These are phyloP conservation scores for Aspergillus carbonarius DNA, from an alignment of 2,329 filamentous ascomycete genomes.

Conservation along the genomic window DNA sequence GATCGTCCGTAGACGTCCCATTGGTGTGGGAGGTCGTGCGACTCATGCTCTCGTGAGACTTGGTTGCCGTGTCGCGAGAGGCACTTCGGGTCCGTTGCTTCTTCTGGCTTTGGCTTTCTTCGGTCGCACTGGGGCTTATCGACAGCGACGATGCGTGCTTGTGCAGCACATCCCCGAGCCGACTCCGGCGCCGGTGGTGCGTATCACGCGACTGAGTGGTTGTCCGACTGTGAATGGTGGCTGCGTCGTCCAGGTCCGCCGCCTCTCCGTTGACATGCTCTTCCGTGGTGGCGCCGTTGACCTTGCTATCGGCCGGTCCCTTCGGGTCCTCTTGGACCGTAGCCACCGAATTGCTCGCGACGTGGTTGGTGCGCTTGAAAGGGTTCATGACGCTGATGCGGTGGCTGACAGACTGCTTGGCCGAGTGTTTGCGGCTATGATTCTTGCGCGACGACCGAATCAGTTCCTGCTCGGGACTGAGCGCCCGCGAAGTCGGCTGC, in stretches of 20 bases:
- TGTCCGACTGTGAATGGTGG: conserved; percentile 38
- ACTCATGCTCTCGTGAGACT: conserved; percentile 32
- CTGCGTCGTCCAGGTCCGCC: conserved; percentile 35
- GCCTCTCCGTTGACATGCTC: conserved; percentile 14
- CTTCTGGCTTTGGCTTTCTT: conserved; percentile 27
- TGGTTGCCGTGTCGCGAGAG: conserved; percentile 27
- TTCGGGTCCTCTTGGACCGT: conserved; percentile 32
- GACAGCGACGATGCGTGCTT: conserved; percentile 37
- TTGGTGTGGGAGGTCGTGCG: conserved; percentile 30
- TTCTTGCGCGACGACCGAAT: conserved; percentile 33
- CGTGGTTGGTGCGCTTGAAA: conserved; percentile 43
- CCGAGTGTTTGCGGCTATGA: conserved; percentile 33
- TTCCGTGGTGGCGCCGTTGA: conserved; percentile 17
- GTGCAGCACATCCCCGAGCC: conserved; percentile 36
- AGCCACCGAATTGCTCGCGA: conserved; percentile 35
- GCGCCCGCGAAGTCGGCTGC: conserved; percentile 26
- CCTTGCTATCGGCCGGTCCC: conserved; percentile 23
- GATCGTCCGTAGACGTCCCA: conserved; percentile 19
- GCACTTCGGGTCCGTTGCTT: conserved; percentile 27
- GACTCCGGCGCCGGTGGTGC: conserved; percentile 41
- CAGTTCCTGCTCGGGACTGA: conserved; percentile 38
- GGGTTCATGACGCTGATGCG: conserved; percentile 46
- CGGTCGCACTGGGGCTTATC: conserved; percentile 22
- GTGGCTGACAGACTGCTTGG: conserved; percentile 40
- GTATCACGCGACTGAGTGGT: conserved; percentile 36